Conservation (phyloP, 768 basidiomycete species). For the Solioccasus polychromus region DNA sequence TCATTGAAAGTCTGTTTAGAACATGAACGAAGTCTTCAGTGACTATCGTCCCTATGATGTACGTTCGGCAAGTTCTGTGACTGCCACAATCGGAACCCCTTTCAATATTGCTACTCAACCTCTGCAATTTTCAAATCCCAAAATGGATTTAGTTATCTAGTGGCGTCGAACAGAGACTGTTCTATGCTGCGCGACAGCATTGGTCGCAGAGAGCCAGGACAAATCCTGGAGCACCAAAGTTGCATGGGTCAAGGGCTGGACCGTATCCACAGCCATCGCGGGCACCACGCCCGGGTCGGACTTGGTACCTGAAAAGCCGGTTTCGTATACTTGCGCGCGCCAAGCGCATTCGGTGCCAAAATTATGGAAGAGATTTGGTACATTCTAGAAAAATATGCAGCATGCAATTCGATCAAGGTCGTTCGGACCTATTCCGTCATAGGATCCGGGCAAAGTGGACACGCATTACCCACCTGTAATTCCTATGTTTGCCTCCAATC, state of each 20-base stretch:
- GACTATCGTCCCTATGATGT: constrained; percentile 13
- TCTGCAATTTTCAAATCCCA: constrained; percentile 20
- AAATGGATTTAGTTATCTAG: constrained; percentile 23
- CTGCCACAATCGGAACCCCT: constrained; percentile 9
- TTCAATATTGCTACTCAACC: too few relatives aligned
- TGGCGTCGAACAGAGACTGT: constrained; percentile 24
- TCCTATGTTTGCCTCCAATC: constrained; percentile 19
- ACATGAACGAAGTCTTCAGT: constrained; percentile 17
- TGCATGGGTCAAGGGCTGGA: constrained; percentile 29
- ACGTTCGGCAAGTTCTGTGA: constrained; percentile 25
- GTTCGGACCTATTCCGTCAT: constrained; percentile 10
- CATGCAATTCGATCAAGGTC: constrained; percentile 22
- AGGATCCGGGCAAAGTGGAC: constrained; percentile 12
- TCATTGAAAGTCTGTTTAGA: constrained; percentile 13
- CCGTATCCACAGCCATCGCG: constrained; percentile 13
- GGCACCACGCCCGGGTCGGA: background rate
- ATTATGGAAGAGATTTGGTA: constrained; percentile 5
- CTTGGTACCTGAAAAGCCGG: constrained; percentile 16
- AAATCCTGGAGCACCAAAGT: constrained; percentile 8
- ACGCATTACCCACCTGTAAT: constrained; percentile 26
- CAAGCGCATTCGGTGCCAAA: constrained; percentile 9
- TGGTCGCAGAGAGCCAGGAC: constrained; percentile 5
- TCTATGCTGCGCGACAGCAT: constrained; percentile 21
- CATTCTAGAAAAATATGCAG: constrained; percentile 26
- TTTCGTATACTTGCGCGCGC: constrained; percentile 16